Conservation (phyloP, 1,139 yeast genomes). For the Blastobotrys apis region DNA sequence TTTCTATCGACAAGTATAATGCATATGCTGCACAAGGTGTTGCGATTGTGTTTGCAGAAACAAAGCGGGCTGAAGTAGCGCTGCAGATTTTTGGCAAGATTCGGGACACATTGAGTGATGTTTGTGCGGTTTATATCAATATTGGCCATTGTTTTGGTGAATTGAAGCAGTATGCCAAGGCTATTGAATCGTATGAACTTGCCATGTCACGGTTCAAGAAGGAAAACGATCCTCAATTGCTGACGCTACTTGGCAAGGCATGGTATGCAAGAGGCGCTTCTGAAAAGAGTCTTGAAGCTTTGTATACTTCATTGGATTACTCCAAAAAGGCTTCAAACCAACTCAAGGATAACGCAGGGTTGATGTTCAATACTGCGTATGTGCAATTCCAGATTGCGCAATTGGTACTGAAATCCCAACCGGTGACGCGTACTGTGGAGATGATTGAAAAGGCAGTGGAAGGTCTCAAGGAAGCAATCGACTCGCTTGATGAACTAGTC, state of each 20-base stretch:
- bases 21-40: constrained; percentile 98
- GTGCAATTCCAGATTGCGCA: constrained; percentile 87
- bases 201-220: constrained; percentile 59
- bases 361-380: constrained; percentile 77
- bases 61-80: constrained; percentile 71
- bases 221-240: constrained; percentile 59
- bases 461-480: constrained; percentile 63
- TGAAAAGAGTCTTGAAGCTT: constrained; percentile 60
- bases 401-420: constrained; percentile 59
- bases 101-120: constrained; percentile 83
- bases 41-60: constrained; percentile 89
- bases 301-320: constrained; percentile 58
- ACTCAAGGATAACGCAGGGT: constrained; percentile 42
- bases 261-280: constrained; percentile 80
- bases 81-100: constrained; percentile 83
- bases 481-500: constrained; percentile 55
- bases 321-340: constrained; percentile 53
- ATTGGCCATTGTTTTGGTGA: constrained; percentile 86
- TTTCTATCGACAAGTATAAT: constrained; percentile 76
- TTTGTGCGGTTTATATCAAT: constrained; percentile 77
- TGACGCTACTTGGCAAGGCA: constrained; percentile 77
- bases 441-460: constrained; percentile 57
- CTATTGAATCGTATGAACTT: constrained; percentile 83
- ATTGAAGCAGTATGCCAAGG: constrained; percentile 74
- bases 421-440: constrained; percentile 54